Base-by-base conservation (phyloP, 2,329 filamentous ascomycete genomes). In the Coniochaeta sp. region DNA sequence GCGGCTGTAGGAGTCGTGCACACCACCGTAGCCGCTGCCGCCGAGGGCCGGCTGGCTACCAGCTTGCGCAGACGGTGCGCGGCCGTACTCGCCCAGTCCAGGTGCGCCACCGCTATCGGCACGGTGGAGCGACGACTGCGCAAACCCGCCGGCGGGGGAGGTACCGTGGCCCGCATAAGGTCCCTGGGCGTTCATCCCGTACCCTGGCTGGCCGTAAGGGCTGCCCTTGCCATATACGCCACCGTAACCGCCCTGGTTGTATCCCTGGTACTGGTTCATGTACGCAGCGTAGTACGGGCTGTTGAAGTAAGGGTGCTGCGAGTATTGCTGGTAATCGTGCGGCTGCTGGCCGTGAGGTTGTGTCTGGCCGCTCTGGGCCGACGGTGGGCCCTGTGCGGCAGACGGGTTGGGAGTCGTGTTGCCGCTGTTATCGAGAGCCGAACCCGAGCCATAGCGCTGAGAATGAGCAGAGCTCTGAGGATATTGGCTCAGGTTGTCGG, bases 351-450 rank as follows among this genome's bases (percentile, higher is more conserved):
- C 65, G 59, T 73, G 73, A 2, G 73, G 70, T 62, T 78, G 76
- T 1, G 71, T 68, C 63, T 74, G 74, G 59, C 58, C 59, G 55
- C 60, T 65, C 34, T 69, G 64, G 66, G 71, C 42, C 60, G 70
- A 66, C 66, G 72, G 72, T 50, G 76, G 78, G 63, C 76, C 76
- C 68, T 83, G 82, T 55, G 75, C 77, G 12, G 77, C 76, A 44
- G 88, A 81, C 30, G 93, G 92, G 77, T 96, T 95, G 38, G 93
- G 93, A 2, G 93, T 97, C 68, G 89, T 93, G 73, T 95, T 89
- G 52, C 92, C 93, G 72, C 91, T 96, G 77, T 89, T 91, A 59
- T 96, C 91, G 63, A 85, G 80, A 62, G 81, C 76, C 32, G 66
- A 58, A 8, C 62, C 66, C 28, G 79, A 75, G 55, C 77, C 78